These are phyloP conservation scores for Patellifolia procumbens DNA, from an alignment of 179 eudicot species.

Conservation along the genomic window DNA sequence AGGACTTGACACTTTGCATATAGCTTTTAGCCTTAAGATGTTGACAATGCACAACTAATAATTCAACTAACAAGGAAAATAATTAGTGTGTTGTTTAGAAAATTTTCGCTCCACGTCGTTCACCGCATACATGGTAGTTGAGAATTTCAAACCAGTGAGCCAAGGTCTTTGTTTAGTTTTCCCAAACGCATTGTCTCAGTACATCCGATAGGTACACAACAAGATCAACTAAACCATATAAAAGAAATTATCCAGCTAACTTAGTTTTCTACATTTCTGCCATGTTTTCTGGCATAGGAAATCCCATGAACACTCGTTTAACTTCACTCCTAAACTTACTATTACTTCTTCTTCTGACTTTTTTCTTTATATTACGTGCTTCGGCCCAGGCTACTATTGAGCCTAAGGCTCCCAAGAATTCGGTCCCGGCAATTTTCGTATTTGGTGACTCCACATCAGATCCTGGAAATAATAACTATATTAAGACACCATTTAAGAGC, in stretches of 20 bases:
- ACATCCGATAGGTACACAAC: background rate
- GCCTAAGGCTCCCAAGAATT: background rate
- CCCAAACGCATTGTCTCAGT: background rate
- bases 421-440: conserved; percentile 39
- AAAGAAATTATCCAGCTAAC: background rate
- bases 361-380: background rate
- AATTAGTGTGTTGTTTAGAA: background rate
- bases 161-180: background rate
- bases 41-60: background rate
- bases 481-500: conserved; percentile 44
- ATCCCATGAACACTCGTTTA: background rate
- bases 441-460: conserved; percentile 84
- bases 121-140: background rate
- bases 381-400: background rate
- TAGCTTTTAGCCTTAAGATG: too few relatives aligned
- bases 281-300: conserved; percentile 5
- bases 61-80: background rate
- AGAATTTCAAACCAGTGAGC: background rate
- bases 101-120: background rate
- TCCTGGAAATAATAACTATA: conserved; percentile 70
- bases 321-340: background rate
- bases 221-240: background rate
- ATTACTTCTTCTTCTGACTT: background rate
- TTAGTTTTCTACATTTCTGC: background rate
- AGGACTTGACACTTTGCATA: too few relatives aligned